Percentiles rank a stretch among this genome's conserved stretches.
Conservation (phyloP, 2,329 filamentous ascomycete species). For the Paradendryphiella salina region DNA sequence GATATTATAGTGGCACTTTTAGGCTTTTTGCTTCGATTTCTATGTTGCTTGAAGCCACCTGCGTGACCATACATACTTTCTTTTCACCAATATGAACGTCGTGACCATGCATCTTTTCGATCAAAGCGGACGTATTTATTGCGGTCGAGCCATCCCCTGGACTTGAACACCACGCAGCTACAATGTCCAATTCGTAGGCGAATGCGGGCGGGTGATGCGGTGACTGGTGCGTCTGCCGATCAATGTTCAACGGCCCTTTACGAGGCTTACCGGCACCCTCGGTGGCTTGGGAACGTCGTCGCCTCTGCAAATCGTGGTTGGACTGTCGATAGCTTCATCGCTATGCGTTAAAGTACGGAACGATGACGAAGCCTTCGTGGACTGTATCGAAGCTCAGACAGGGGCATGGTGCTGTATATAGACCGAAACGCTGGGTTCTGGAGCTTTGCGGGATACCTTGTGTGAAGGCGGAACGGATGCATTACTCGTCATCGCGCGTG, state of each 20-base stretch:
- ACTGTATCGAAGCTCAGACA: conserved; percentile 12
- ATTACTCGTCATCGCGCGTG: conserved; percentile 29
- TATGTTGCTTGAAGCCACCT: conserved; percentile 45
- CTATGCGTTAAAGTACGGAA: neutral
- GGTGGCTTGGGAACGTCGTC: conserved; percentile 1
- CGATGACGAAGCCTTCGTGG: conserved; percentile 4
- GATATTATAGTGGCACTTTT: conserved; percentile 37
- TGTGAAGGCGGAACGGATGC: conserved; percentile 19
- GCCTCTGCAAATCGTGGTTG: neutral
- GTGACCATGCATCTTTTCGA: too few species aligned
- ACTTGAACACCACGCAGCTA: too few species aligned
- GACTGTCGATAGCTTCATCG: conserved; percentile 1
- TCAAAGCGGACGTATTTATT: neutral
- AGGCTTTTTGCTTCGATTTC: conserved; percentile 42
- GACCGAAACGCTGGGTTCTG: conserved; percentile 21
- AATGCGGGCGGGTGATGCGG: neutral
- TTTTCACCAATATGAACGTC: neutral
- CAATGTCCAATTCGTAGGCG: too few species aligned
- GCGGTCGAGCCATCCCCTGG: too few species aligned
- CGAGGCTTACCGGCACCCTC: neutral
- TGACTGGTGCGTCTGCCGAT: neutral
- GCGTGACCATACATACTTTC: conserved; percentile 43
- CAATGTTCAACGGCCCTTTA: neutral
- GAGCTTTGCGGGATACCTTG: conserved; percentile 28
- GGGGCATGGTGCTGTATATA: conserved; percentile 18